These are phyloP conservation scores for Termitomyces heimii DNA, from an alignment of 768 basidiomycete genomes.

Conservation along the genomic window DNA sequence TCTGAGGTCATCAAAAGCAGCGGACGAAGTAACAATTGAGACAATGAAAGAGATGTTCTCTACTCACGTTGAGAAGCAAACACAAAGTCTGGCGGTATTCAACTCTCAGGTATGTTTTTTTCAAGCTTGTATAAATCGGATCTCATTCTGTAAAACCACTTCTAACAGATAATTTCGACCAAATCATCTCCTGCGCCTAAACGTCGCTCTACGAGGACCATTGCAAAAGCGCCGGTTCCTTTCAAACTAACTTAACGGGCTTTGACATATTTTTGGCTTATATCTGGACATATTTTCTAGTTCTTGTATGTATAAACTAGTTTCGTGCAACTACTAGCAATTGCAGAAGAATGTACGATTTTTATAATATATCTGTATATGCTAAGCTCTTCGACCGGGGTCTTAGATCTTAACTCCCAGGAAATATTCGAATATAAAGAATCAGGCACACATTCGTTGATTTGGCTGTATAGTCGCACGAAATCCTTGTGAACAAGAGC, in stretches of 20 bases:
- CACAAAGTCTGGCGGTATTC: constrained; percentile 26
- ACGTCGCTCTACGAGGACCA: constrained; percentile 10
- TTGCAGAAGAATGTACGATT: neutral
- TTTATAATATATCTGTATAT: neutral
- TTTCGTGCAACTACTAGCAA: neutral
- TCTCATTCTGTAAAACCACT: neutral
- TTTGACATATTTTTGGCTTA: neutral
- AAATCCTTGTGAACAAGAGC: neutral
- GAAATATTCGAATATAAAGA: neutral
- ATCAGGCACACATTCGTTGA: neutral
- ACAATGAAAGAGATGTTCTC: constrained; percentile 25
- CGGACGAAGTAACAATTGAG: constrained; percentile 29
- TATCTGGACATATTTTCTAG: too few relatives aligned
- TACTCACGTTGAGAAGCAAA: constrained; percentile 25
- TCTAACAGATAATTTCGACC: constrained; percentile 21
- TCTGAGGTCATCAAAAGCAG: constrained; percentile 24
- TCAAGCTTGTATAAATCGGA: neutral
- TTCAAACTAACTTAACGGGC: constrained; percentile 6
- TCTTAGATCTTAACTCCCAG: neutral
- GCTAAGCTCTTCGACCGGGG: neutral
- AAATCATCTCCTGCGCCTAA: constrained; percentile 19
- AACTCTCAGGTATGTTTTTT: constrained; percentile 28
- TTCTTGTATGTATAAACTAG: too few relatives aligned
- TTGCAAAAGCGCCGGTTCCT: neutral
- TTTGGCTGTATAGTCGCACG: neutral